Conservation (phyloP, 306 rosid species). For the Quercus berberidifolia region DNA sequence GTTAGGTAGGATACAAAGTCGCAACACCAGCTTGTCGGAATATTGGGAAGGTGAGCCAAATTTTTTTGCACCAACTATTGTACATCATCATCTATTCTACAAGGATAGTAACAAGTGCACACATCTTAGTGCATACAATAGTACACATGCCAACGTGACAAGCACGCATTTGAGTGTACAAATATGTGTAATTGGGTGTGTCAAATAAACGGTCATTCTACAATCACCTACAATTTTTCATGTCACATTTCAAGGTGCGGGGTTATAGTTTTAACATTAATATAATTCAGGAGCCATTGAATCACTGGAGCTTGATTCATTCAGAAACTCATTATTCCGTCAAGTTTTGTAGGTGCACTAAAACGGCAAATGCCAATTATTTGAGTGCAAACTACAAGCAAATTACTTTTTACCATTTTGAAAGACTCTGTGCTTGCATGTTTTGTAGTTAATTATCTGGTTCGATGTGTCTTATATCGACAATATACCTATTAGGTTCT, state of each 20-base stretch:
- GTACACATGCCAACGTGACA: too few species aligned
- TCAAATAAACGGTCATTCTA: neutral
- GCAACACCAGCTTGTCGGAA: conserved; percentile 71
- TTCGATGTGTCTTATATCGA: neutral
- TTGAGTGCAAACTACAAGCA: conserved; percentile 8
- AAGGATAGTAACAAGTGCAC: too few species aligned
- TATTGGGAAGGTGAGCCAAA: conserved; percentile 66
- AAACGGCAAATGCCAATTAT: neutral
- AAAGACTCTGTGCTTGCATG: neutral
- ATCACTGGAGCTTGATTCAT: conserved; percentile 89
- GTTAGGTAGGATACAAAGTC: conserved; percentile 91
- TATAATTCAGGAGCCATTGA: conserved; percentile 64
- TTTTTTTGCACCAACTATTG: conserved; percentile 2
- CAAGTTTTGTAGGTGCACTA: conserved; percentile 66
- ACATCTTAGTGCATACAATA: too few species aligned
- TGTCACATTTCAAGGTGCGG: conserved; percentile 52
- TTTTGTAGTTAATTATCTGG: neutral
- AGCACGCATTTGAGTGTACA: too few species aligned
- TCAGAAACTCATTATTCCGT: conserved; percentile 75
- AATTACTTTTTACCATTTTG: neutral
- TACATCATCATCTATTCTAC: neutral
- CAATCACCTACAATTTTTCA: conserved; percentile 11
- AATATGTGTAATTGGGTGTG: too few species aligned
- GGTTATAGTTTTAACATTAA: conserved; percentile 80
- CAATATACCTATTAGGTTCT: neutral